These are phyloP conservation scores for Falciphora oryzae DNA, from an alignment of 2,329 filamentous ascomycete species.

Conservation along the genomic window DNA sequence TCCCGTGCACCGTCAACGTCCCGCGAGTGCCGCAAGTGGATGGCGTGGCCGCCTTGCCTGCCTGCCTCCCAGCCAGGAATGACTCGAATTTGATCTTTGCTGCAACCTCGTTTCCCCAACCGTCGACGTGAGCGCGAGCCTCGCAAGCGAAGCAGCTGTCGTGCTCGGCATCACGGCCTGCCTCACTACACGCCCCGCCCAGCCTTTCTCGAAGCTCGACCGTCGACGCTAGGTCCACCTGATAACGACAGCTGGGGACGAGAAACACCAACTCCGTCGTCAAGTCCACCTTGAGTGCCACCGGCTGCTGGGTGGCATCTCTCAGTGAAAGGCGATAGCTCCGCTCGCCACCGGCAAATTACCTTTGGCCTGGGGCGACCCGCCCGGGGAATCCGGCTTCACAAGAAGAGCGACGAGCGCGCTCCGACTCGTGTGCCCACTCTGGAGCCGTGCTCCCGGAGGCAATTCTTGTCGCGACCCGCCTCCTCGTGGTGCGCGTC, in stretches of 20 bases:
- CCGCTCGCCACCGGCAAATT: conserved; percentile 1
- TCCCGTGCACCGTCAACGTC: neutral
- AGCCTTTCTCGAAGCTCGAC: neutral
- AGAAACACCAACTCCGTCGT: no score
- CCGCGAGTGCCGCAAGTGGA: neutral
- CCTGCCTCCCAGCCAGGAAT: neutral
- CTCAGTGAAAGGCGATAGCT: neutral
- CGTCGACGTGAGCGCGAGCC: neutral
- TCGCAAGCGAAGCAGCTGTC: neutral
- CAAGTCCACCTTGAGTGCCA: no score
- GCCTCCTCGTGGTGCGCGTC: neutral
- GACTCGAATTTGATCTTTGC: neutral
- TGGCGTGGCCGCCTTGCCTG: neutral
- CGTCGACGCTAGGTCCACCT: neutral
- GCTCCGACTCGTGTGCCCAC: neutral
- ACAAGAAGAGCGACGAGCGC: neutral
- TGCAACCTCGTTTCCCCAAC: neutral
- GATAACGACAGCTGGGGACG: no score
- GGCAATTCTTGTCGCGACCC: neutral
- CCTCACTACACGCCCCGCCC: neutral
- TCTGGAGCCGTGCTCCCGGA: neutral
- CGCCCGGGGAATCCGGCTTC: neutral
- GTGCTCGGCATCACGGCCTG: neutral
- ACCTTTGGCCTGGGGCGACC: neutral
- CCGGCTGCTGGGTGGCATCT: neutral